These are phyloP conservation scores for Lonicera japonica DNA, from an alignment of 129 eudicot genomes.

Conservation along the genomic window DNA sequence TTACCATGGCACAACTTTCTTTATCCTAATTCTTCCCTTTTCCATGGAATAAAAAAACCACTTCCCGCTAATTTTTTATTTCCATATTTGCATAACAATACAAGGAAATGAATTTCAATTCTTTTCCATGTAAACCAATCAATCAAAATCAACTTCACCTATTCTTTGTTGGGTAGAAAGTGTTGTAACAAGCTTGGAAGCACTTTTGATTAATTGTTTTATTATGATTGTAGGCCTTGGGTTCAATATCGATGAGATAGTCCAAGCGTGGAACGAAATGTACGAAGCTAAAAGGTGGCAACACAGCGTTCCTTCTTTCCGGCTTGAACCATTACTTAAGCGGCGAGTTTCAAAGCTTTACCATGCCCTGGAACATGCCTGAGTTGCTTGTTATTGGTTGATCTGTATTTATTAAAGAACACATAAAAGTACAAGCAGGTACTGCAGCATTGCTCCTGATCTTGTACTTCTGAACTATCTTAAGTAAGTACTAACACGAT, in stretches of 20 bases:
- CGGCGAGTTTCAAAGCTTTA: constrained; percentile 68
- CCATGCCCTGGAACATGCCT: constrained; percentile 53
- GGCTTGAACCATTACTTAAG: constrained; percentile 67
- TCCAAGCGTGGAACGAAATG: constrained; percentile 96
- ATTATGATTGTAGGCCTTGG: constrained; percentile 50
- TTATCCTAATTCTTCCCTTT: no score
- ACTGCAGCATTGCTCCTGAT: constrained; percentile 4
- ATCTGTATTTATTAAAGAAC: constrained; percentile 4
- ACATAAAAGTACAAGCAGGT: constrained; percentile 11
- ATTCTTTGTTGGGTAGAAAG: neutral
- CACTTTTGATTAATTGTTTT: neutral
- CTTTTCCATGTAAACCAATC: neutral
- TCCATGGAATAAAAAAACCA: no score
- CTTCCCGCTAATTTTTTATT: no score
- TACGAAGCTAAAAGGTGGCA: constrained; percentile 73
- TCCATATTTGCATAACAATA: no score
- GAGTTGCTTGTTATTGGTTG: constrained; percentile 14
- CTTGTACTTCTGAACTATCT: constrained; percentile 10
- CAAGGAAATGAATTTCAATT: no score
- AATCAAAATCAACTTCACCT: no score
- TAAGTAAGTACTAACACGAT: constrained; percentile 9
- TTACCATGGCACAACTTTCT: no score
- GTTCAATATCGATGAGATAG: constrained; percentile 79
- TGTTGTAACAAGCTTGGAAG: neutral
- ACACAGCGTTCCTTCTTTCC: constrained; percentile 50